Evolutionary conservation across 106 monocot species (phyloP).

Genomic region (Posidonia australis): DNA sequence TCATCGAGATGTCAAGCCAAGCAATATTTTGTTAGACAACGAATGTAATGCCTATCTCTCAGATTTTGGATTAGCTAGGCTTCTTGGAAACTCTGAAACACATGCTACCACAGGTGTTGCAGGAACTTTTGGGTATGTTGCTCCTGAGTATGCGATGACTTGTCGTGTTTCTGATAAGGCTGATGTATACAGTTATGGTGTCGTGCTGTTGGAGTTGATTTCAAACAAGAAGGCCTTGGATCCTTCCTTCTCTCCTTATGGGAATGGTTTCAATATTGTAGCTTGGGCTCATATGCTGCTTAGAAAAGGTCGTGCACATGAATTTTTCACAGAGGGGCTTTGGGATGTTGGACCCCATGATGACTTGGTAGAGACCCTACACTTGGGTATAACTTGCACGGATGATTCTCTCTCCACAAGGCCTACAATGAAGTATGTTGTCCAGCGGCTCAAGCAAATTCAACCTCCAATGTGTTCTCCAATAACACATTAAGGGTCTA

Average conservation of each 20-base stretch:
- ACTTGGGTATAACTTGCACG: conserved; percentile 34
- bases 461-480: conserved; percentile 27
- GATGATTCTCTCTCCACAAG: conserved; percentile 23
- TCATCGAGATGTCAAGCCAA: conserved; percentile 27
- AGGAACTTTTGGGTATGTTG: conserved; percentile 29
- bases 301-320: conserved; percentile 27
- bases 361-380: conserved; percentile 33
- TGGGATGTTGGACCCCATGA: conserved; percentile 44
- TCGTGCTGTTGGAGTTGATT: conserved; percentile 26
- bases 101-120: conserved; percentile 27
- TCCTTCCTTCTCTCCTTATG: conserved; percentile 30
- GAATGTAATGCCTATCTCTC: conserved; percentile 22
- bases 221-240: conserved; percentile 28
- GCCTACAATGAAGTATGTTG: conserved; percentile 28
- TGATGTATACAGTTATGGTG: conserved; percentile 30
- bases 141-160: conserved; percentile 32
- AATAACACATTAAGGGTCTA: background rate
- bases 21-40: conserved; percentile 26
- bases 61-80: conserved; percentile 28
- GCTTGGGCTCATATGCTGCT: conserved; percentile 29
- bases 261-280: conserved; percentile 30
- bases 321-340: conserved; percentile 45
- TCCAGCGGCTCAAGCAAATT: conserved; percentile 35
- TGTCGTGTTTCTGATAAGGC: conserved; percentile 32
- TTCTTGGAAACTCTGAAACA: conserved; percentile 24